These are phyloP conservation scores for Adansonia madagascariensis DNA, from an alignment of 441 rosid genomes.

Conservation along the genomic window DNA sequence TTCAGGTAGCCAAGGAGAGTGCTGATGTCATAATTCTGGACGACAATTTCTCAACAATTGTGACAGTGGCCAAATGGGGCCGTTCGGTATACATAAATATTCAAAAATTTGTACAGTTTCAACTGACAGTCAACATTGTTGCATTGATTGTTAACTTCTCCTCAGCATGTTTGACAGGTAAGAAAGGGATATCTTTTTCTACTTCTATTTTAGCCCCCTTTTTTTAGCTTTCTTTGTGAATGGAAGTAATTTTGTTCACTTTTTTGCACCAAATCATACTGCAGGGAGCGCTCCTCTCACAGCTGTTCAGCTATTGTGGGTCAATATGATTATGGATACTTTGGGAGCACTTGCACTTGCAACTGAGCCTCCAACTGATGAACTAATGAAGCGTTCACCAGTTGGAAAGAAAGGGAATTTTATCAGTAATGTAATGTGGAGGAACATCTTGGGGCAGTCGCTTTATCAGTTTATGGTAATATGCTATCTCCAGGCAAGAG, in stretches of 20 bases:
- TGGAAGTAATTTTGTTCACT: background rate
- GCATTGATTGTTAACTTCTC: too few species aligned
- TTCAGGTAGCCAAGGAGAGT: constrained; percentile 81
- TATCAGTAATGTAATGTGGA: constrained; percentile 70
- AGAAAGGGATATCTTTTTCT: constrained; percentile 14
- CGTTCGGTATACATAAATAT: too few species aligned
- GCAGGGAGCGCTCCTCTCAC: constrained; percentile 69
- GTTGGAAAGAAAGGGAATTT: constrained; percentile 66
- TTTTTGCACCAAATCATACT: constrained; percentile 20
- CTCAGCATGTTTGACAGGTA: constrained; percentile 39
- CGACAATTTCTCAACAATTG: too few species aligned
- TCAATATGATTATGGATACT: constrained; percentile 76
- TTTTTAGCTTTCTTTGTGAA: background rate
- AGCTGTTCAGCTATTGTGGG: constrained; percentile 76
- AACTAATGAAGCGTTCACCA: constrained; percentile 58
- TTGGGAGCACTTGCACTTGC: constrained; percentile 75
- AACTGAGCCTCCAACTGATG: constrained; percentile 63
- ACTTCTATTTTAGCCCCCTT: background rate
- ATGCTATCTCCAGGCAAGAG: constrained; percentile 58
- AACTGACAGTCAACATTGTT: too few species aligned
- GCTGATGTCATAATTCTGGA: constrained; percentile 52
- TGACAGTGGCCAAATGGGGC: too few species aligned
- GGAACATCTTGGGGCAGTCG: constrained; percentile 64
- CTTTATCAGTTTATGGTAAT: constrained; percentile 59
- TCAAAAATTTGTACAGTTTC: too few species aligned